These are phyloP conservation scores for Suillus occidentalis DNA, from an alignment of 768 basidiomycete species.

Conservation along the genomic window DNA sequence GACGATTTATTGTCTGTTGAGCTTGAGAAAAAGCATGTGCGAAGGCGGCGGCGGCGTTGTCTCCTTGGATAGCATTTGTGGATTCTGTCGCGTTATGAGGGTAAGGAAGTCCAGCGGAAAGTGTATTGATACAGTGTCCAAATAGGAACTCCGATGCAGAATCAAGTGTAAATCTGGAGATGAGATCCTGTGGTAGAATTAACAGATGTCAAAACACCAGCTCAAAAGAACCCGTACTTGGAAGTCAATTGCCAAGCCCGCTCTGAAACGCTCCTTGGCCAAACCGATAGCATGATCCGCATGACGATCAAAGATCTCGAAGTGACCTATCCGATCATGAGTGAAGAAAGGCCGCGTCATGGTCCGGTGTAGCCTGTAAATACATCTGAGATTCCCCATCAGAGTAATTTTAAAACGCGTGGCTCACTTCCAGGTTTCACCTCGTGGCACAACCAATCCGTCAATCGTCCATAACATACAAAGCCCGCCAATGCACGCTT, in stretches of 20 bases:
- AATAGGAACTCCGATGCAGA: slow-evolving; percentile 56
- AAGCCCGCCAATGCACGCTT: slow-evolving; percentile 1
- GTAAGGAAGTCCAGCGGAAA: slow-evolving; percentile 38
- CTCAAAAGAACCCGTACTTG: slow-evolving; percentile 39
- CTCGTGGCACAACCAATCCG: slow-evolving; percentile 29
- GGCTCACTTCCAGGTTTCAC: slow-evolving; percentile 70
- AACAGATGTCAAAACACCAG: not conserved
- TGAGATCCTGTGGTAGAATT: slow-evolving; percentile 34
- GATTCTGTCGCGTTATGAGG: slow-evolving; percentile 29
- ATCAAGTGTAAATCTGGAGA: slow-evolving; percentile 51
- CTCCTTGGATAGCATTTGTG: slow-evolving; percentile 9
- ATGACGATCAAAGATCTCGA: slow-evolving; percentile 60
- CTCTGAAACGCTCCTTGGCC: slow-evolving; percentile 42
- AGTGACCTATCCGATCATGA: slow-evolving; percentile 59
- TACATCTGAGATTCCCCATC: not conserved
- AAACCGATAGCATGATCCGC: slow-evolving; percentile 46
- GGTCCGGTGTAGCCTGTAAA: slow-evolving; percentile 54
- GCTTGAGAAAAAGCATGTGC: slow-evolving; percentile 35
- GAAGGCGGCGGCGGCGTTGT: slow-evolving; percentile 28
- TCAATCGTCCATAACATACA: not conserved
- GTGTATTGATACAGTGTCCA: slow-evolving; percentile 41
- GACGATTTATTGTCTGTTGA: slow-evolving; percentile 29
- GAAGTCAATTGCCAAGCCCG: slow-evolving; percentile 57
- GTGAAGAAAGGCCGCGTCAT: slow-evolving; percentile 75
- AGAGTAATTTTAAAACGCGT: not conserved